phyloP scores from a whole-genome alignment of 352 stramenopile genomes.

The Globisporangium lucens region DNA sequence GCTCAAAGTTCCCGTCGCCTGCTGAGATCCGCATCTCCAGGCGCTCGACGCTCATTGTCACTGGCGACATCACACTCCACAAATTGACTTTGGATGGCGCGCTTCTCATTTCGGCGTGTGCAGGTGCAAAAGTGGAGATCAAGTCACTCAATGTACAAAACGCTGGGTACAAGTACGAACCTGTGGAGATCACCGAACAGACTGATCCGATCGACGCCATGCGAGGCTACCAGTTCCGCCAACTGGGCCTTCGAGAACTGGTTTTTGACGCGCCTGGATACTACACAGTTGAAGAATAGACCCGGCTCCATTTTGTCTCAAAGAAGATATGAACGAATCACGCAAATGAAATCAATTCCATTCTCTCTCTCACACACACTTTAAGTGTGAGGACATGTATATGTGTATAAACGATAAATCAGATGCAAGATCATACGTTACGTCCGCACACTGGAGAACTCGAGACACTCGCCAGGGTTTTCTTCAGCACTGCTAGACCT shows the following conservation, averaged over 20 bases:
- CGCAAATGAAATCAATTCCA: neutral
- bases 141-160: slow-evolving; percentile 42
- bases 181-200: slow-evolving; percentile 13
- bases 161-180: slow-evolving; percentile 42
- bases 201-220: slow-evolving; percentile 43
- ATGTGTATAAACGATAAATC: slow-evolving; percentile 9
- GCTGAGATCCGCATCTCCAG: slow-evolving; percentile 30
- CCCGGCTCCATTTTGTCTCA: neutral
- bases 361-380: neutral
- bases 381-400: slow-evolving; percentile 1
- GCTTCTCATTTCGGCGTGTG: slow-evolving; percentile 38
- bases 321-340: neutral
- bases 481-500: neutral
- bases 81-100: slow-evolving; percentile 46
- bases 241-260: slow-evolving; percentile 37
- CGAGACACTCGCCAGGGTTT: neutral
- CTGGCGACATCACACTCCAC: slow-evolving; percentile 46
- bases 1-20: slow-evolving; percentile 30
- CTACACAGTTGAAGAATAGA: slow-evolving; percentile 46
- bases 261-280: slow-evolving; percentile 39
- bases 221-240: slow-evolving; percentile 52
- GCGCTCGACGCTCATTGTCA: slow-evolving; percentile 54
- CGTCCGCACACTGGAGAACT: neutral
- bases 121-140: slow-evolving; percentile 44
- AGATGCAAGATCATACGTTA: slow-evolving; percentile 9